Percentiles rank a stretch among this genome's conserved stretches.
phyloP scores from a whole-genome alignment of 495 filamentous ascomycete genomes.

The Hypoxylon fragiforme region DNA sequence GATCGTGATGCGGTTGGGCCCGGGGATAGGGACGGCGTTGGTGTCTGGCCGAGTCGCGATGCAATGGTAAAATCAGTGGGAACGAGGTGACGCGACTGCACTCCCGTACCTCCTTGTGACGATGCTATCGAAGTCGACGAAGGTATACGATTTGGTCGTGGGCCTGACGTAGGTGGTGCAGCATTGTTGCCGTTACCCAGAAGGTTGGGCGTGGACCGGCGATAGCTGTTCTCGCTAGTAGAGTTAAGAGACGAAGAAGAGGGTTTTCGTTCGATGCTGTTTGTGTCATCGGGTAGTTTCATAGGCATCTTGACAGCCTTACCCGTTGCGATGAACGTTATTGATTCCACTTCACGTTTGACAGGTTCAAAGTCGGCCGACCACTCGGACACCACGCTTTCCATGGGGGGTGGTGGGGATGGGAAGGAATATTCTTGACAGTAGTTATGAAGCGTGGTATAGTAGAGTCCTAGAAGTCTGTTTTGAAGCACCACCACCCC shows the following conservation, averaged over 20 bases:
- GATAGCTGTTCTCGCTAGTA: constrained; percentile 26
- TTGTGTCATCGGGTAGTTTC: constrained; percentile 42
- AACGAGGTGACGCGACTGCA: constrained; percentile 33
- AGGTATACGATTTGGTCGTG: constrained; percentile 45
- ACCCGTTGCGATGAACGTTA: constrained; percentile 69
- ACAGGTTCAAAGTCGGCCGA: constrained; percentile 64
- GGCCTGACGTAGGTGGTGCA: constrained; percentile 21
- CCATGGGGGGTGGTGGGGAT: constrained; percentile 73
- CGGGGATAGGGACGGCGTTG: constrained; percentile 31
- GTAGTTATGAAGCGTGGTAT: constrained; percentile 80
- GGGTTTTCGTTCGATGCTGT: constrained; percentile 16
- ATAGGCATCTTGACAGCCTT: constrained; percentile 72
- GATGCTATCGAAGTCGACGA: constrained; percentile 37
- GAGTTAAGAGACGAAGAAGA: constrained; percentile 20
- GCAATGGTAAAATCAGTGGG: constrained; percentile 54
- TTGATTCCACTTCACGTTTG: constrained; percentile 72
- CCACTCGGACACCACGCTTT: constrained; percentile 72
- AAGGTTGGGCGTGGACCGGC: constrained; percentile 41
- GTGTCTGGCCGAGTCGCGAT: constrained; percentile 41
- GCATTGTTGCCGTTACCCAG: constrained; percentile 35
- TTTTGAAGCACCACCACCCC: constrained; percentile 82
- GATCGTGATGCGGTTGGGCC: constrained; percentile 35
- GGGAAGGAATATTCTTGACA: constrained; percentile 71
- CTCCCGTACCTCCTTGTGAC: constrained; percentile 30
- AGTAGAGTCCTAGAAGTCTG: constrained; percentile 77